Percentiles rank a stretch among this genome's conserved stretches.
Conservation (phyloP, 495 filamentous ascomycete genomes). For the Penicillium egyptiacum region DNA sequence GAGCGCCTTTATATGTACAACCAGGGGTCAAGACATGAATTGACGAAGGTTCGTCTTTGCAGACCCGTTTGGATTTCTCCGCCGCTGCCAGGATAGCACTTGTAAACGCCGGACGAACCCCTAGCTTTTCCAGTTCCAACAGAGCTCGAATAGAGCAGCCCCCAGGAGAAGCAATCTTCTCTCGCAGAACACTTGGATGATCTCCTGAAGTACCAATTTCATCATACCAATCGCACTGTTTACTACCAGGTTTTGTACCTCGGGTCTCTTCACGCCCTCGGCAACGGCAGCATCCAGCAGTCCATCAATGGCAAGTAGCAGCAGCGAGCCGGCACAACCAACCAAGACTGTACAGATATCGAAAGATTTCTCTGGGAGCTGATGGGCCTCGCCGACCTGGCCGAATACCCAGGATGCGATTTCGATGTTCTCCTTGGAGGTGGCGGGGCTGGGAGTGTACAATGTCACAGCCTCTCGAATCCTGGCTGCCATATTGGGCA, state of each 20-base stretch:
- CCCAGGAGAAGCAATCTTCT: slow-evolving; percentile 26
- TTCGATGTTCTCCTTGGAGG: neutral
- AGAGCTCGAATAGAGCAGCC: slow-evolving; percentile 26
- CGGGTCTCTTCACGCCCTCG: slow-evolving; percentile 20
- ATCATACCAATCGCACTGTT: slow-evolving; percentile 13
- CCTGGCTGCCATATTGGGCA: slow-evolving; percentile 37
- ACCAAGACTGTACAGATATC: slow-evolving; percentile 28
- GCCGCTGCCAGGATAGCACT: slow-evolving; percentile 1
- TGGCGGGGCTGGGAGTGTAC: slow-evolving; percentile 9
- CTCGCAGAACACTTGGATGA: slow-evolving; percentile 14
- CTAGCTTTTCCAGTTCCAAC: slow-evolving; percentile 19
- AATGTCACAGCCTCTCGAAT: slow-evolving; percentile 27
- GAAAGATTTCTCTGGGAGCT: slow-evolving; percentile 18
- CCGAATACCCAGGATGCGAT: slow-evolving; percentile 17
- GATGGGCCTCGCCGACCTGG: slow-evolving; percentile 36
- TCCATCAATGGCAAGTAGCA: slow-evolving; percentile 24
- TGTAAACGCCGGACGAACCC: slow-evolving; percentile 5
- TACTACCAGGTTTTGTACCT: slow-evolving; percentile 37
- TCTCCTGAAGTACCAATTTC: slow-evolving; percentile 19
- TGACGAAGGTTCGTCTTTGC: too few species aligned
- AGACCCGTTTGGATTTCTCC: slow-evolving; percentile 1
- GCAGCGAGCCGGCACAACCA: slow-evolving; percentile 23
- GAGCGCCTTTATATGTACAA: too few species aligned
- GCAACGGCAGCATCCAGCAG: slow-evolving; percentile 27
- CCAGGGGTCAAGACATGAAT: too few species aligned